phyloP scores from a whole-genome alignment of 768 basidiomycete genomes.

The Pleurotus ostreatus region DNA sequence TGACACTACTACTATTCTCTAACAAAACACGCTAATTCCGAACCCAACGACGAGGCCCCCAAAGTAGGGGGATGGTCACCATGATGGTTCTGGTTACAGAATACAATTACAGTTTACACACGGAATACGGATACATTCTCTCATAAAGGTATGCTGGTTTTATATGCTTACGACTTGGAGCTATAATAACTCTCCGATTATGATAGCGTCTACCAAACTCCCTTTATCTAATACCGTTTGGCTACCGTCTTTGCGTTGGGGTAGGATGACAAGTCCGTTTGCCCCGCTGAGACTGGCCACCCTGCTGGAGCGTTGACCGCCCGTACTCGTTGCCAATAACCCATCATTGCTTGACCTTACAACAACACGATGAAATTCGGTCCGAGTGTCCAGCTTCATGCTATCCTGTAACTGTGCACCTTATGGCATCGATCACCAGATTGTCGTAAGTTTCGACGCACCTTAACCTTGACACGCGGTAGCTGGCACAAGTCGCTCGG shows the following conservation, averaged over 20 bases:
- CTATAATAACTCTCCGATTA: constrained; percentile 61
- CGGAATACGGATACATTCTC: no score
- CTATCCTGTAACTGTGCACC: constrained; percentile 45
- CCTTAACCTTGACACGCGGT: constrained; percentile 62
- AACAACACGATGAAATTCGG: constrained; percentile 80
- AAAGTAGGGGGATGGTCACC: not conserved
- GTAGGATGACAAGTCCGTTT: constrained; percentile 74
- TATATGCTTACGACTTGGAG: no score
- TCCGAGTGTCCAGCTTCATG: constrained; percentile 68
- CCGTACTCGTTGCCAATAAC: constrained; percentile 73
- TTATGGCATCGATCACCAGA: not conserved
- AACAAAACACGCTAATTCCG: no score
- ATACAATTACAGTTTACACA: no score
- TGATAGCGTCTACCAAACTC: constrained; percentile 51
- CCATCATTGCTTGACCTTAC: constrained; percentile 43
- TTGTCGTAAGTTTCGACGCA: constrained; percentile 24
- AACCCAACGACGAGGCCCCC: not conserved
- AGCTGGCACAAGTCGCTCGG: constrained; percentile 45
- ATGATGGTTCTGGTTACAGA: not conserved
- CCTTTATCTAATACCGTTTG: constrained; percentile 45
- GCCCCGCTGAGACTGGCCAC: constrained; percentile 78
- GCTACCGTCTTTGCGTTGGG: constrained; percentile 32
- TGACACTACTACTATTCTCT: no score
- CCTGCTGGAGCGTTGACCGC: constrained; percentile 82
- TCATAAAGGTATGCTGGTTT: no score